phyloP scores from a whole-genome alignment of 345 rosid genomes.

The Aquilaria malaccensis region DNA sequence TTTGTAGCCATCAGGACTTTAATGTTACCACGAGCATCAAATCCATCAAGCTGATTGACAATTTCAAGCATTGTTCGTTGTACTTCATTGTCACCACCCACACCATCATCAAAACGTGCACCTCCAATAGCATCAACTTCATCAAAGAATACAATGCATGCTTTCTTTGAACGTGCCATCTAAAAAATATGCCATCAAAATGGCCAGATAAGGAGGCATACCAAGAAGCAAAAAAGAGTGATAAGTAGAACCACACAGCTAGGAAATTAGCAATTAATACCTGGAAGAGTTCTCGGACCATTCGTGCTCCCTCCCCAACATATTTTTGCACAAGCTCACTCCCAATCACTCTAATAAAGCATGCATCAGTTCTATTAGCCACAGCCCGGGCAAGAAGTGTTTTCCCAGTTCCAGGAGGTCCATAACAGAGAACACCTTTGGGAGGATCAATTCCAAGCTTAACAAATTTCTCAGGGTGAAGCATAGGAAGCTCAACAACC shows the following conservation, averaged over 20 bases:
- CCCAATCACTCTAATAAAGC: conserved; percentile 96
- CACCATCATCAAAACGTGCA: conserved; percentile 82
- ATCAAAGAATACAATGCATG: conserved; percentile 82
- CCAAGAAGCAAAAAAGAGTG: background rate
- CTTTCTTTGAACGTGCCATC: conserved; percentile 91
- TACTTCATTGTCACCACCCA: conserved; percentile 75
- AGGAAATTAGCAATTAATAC: conserved; percentile 23
- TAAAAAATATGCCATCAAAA: conserved; percentile 14
- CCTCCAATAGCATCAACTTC: conserved; percentile 87
- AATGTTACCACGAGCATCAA: conserved; percentile 93
- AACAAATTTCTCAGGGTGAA: conserved; percentile 98
- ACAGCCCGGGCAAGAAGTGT: conserved; percentile 97
- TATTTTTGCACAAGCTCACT: conserved; percentile 99
- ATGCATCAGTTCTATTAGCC: conserved; percentile 98
- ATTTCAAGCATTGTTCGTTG: conserved; percentile 90
- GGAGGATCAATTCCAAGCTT: conserved; percentile 99
- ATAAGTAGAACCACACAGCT: background rate
- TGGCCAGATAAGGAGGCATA: conserved; percentile 7
- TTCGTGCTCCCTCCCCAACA: conserved; percentile 97
- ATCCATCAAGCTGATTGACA: conserved; percentile 86
- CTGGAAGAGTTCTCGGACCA: conserved; percentile 98
- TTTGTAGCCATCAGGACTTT: conserved; percentile 99
- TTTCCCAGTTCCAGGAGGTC: conserved; percentile 98
- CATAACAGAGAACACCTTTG: conserved; percentile 96
- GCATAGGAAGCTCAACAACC: conserved; percentile 99